A percentile compares a stretch with the other conserved stretches of the same genome.
Evolutionary conservation across 768 basidiomycete species (phyloP).

Genomic region (Arthromyces matolae): DNA sequence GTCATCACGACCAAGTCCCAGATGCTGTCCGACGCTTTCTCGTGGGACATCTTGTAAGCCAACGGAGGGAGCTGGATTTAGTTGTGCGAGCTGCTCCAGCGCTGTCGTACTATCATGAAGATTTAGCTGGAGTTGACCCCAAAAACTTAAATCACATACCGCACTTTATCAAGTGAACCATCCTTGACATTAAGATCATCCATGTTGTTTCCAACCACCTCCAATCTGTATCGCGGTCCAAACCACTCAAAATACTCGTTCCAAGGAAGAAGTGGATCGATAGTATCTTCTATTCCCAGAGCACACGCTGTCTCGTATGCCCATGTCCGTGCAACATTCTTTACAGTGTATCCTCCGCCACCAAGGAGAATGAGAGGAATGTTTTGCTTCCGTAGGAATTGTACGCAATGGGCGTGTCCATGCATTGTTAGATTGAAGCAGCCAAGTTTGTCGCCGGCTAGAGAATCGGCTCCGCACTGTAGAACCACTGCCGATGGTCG

Average conservation of each 20-base stretch:
- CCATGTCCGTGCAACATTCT: constrained; percentile 95
- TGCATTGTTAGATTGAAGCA: constrained; percentile 96
- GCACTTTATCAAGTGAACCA: constrained; percentile 73
- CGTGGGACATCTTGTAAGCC: constrained; percentile 80
- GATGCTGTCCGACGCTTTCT: constrained; percentile 61
- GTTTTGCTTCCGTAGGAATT: constrained; percentile 78
- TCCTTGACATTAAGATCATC: constrained; percentile 87
- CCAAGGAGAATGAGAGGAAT: constrained; percentile 90
- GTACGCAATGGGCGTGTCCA: constrained; percentile 91
- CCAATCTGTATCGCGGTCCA: constrained; percentile 89
- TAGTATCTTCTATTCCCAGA: constrained; percentile 77
- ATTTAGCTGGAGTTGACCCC: neutral
- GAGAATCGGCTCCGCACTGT: constrained; percentile 95
- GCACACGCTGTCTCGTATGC: constrained; percentile 96
- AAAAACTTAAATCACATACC: constrained; percentile 41
- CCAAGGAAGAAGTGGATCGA: constrained; percentile 78
- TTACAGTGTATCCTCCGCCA: constrained; percentile 95
- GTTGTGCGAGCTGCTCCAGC: constrained; percentile 41
- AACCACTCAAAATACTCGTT: constrained; percentile 97
- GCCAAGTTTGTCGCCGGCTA: constrained; percentile 92
- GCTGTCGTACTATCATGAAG: constrained; percentile 29
- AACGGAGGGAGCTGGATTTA: constrained; percentile 67
- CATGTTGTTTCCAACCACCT: constrained; percentile 91
- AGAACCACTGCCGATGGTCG: constrained; percentile 84
- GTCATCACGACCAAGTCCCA: constrained; percentile 52